A percentile compares a stretch with the other conserved stretches of the same genome.
phyloP scores from a whole-genome alignment of 2,329 filamentous ascomycete species.

The Alternaria viburni region DNA sequence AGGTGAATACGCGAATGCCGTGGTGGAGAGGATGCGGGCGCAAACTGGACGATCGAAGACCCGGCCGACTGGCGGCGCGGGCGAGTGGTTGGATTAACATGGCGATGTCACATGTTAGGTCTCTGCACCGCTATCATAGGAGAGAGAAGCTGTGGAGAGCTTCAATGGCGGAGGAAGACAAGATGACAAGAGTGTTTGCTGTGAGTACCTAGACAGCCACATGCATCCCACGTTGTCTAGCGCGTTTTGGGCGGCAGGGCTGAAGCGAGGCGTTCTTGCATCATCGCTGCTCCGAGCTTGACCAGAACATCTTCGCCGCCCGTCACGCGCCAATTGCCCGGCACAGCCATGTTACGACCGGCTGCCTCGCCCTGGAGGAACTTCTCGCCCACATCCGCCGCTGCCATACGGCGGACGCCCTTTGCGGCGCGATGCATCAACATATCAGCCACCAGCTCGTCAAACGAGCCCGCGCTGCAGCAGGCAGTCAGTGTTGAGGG shows the following conservation, averaged over 20 bases:
- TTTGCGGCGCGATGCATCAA: slow-evolving; percentile 49
- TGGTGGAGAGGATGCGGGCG: slow-evolving; percentile 27
- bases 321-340: slow-evolving; percentile 29
- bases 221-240: slow-evolving; percentile 10
- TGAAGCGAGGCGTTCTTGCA: slow-evolving; percentile 20
- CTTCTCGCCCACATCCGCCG: slow-evolving; percentile 21
- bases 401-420: slow-evolving; percentile 17
- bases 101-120: slow-evolving; percentile 33
- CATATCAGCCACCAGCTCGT: slow-evolving; percentile 54
- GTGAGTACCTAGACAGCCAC: slow-evolving; percentile 1
- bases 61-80: slow-evolving; percentile 42
- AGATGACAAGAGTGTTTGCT: neutral
- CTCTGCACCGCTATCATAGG: neutral
- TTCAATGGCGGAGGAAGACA: slow-evolving; percentile 4
- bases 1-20: slow-evolving; percentile 51
- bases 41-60: slow-evolving; percentile 25
- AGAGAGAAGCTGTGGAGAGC: slow-evolving; percentile 3
- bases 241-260: slow-evolving; percentile 6
- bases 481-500: slow-evolving; percentile 30
- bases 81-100: slow-evolving; percentile 47
- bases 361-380: slow-evolving; percentile 37
- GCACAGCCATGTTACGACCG: slow-evolving; percentile 40
- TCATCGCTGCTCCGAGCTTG: slow-evolving; percentile 7
- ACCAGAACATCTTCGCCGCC: slow-evolving; percentile 1
- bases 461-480: slow-evolving; percentile 50